Evolutionary conservation across 768 basidiomycete genomes (phyloP).

Genomic region (Auricularia auricula-judae): DNA sequence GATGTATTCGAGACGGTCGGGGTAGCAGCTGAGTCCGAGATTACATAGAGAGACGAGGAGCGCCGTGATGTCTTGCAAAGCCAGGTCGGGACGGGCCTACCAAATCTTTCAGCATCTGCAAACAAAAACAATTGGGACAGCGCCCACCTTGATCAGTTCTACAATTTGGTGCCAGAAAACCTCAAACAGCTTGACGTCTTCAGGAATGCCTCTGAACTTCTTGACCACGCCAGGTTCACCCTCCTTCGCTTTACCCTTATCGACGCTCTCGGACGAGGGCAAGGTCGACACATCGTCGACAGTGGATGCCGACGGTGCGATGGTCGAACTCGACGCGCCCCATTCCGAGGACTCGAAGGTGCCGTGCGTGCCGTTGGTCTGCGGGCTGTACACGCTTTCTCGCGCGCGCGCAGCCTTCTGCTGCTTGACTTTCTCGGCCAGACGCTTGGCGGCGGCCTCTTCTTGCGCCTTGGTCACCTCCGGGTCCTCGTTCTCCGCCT

Average conservation of each 20-base stretch:
- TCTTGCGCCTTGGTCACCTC: slow-evolving; percentile 90
- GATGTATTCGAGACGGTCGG: slow-evolving; percentile 92
- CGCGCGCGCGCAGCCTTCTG: slow-evolving; percentile 50
- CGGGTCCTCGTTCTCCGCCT: slow-evolving; percentile 92
- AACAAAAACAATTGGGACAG: neutral
- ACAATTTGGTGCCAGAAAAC: slow-evolving; percentile 99
- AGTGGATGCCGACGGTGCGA: slow-evolving; percentile 20
- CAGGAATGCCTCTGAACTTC: slow-evolving; percentile 93
- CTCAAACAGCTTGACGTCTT: slow-evolving; percentile 91
- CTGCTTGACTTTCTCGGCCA: slow-evolving; percentile 75
- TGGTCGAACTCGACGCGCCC: slow-evolving; percentile 8
- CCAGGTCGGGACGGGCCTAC: slow-evolving; percentile 91
- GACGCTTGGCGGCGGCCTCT: slow-evolving; percentile 78
- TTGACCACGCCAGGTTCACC: slow-evolving; percentile 30
- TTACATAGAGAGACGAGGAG: slow-evolving; percentile 92
- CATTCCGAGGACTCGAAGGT: slow-evolving; percentile 8
- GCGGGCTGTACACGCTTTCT: neutral
- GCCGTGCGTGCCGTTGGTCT: slow-evolving; percentile 29
- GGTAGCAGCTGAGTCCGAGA: slow-evolving; percentile 92
- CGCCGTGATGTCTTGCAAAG: slow-evolving; percentile 95
- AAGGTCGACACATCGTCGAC: slow-evolving; percentile 6
- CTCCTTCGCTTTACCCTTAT: slow-evolving; percentile 56
- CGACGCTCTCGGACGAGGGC: slow-evolving; percentile 8
- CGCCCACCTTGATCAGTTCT: slow-evolving; percentile 83
- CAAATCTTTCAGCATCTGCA: slow-evolving; percentile 1